A percentile compares a stretch with the other conserved stretches of the same genome.
These are phyloP conservation scores for Fusarium metavorans DNA, from an alignment of 2,329 filamentous ascomycete genomes.

Conservation along the genomic window DNA sequence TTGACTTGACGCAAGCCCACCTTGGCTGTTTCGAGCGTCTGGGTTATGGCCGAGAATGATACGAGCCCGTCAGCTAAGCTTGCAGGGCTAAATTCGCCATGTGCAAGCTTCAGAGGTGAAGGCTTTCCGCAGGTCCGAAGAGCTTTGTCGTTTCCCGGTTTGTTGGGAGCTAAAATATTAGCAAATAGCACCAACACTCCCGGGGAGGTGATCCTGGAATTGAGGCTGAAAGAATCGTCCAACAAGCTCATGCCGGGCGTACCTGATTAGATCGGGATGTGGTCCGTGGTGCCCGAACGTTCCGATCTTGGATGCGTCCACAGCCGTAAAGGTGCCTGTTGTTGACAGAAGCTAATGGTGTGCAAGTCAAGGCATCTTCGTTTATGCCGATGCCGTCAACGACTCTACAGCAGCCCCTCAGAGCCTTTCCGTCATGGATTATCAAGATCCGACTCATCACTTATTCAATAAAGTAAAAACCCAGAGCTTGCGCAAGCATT, in stretches of 20 bases:
- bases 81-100: not conserved
- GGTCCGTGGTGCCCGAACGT: conserved; percentile 14
- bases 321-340: not conserved
- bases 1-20: not conserved
- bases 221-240: conserved; percentile 25
- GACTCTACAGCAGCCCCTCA: not conserved
- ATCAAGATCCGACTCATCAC: not conserved
- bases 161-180: conserved; percentile 11
- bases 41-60: conserved; percentile 5
- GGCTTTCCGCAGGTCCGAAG: conserved; percentile 11
- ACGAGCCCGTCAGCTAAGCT: not conserved
- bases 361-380: conserved; percentile 5
- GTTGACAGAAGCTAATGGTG: not conserved
- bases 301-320: conserved; percentile 17
- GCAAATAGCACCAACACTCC: not conserved
- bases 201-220: conserved; percentile 5
- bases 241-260: conserved; percentile 6
- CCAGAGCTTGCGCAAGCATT: not conserved
- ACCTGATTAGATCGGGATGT: conserved; percentile 15
- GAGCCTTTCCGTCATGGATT: not conserved
- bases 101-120: not conserved
- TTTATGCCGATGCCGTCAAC: conserved; percentile 6
- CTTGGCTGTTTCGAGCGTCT: not conserved
- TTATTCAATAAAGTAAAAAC: not conserved
- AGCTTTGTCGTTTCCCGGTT: not conserved